A percentile compares a stretch with the other conserved stretches of the same genome.
Conservation (phyloP, 2,329 filamentous ascomycete species). For the Ophiostoma montium region DNA sequence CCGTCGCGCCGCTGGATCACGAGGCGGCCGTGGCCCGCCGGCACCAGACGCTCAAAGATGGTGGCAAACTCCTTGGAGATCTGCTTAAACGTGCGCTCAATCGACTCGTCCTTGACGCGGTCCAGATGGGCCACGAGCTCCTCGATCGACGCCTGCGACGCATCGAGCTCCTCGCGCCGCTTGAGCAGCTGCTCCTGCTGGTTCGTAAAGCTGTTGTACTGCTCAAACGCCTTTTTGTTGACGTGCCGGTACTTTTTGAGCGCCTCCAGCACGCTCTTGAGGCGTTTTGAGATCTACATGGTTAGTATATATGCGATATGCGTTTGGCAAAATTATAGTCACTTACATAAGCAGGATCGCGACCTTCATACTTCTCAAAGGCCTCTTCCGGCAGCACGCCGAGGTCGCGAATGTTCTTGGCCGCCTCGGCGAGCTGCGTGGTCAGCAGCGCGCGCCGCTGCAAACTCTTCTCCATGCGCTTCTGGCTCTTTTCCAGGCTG, state of each 20-base stretch:
- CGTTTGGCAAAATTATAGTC: no score
- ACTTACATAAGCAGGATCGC: slow-evolving; percentile 61
- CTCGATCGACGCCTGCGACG: slow-evolving; percentile 74
- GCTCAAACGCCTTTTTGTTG: slow-evolving; percentile 99
- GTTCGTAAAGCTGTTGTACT: slow-evolving; percentile 93
- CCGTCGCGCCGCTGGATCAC: slow-evolving; percentile 89
- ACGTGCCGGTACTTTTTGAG: slow-evolving; percentile 96
- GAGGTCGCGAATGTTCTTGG: slow-evolving; percentile 80
- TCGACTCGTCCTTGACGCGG: slow-evolving; percentile 92
- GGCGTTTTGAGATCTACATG: slow-evolving; percentile 42
- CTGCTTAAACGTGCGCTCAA: slow-evolving; percentile 96
- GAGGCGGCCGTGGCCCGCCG: slow-evolving; percentile 78
- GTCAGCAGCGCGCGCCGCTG: slow-evolving; percentile 73
- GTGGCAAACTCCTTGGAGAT: slow-evolving; percentile 85
- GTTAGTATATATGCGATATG: slow-evolving; percentile 2
- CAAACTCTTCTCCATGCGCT: slow-evolving; percentile 81
- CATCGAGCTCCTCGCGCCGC: slow-evolving; percentile 75
- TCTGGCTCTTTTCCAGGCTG: slow-evolving; percentile 73
- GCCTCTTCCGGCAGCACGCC: slow-evolving; percentile 90
- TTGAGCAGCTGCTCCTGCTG: slow-evolving; percentile 78
- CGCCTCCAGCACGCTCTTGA: slow-evolving; percentile 83
- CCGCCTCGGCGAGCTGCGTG: slow-evolving; percentile 64
- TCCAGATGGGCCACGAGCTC: slow-evolving; percentile 87
- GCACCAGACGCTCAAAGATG: slow-evolving; percentile 90
- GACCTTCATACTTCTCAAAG: slow-evolving; percentile 77